Percentiles rank a stretch among this genome's conserved stretches.
phyloP scores from a whole-genome alignment of 2,329 filamentous ascomycete genomes.

The Colletotrichum zoysiae region DNA sequence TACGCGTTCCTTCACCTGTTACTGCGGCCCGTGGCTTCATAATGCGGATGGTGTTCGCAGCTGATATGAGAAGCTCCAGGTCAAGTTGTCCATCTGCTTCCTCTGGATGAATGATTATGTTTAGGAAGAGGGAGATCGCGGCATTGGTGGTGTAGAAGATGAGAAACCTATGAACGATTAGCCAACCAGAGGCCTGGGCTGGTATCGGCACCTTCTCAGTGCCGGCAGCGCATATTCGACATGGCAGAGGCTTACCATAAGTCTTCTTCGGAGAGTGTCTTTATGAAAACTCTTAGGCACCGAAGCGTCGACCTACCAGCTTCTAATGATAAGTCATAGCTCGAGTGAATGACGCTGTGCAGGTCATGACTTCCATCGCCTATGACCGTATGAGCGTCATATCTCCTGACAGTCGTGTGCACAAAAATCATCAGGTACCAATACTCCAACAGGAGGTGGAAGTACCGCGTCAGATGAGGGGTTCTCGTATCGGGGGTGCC shows the following conservation, averaged over 20 bases:
- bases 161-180: constrained; percentile 15
- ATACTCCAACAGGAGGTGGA: constrained; percentile 43
- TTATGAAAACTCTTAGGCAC: constrained; percentile 22
- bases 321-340: constrained; percentile 44
- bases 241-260: constrained; percentile 1
- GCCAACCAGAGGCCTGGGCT: neutral
- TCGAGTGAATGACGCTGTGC: constrained; percentile 45
- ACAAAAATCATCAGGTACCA: constrained; percentile 41
- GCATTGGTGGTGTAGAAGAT: constrained; percentile 38
- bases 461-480: neutral
- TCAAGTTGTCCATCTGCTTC: constrained; percentile 8
- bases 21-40: neutral
- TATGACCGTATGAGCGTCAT: constrained; percentile 28
- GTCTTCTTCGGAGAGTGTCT: neutral
- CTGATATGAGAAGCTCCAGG: constrained; percentile 20
- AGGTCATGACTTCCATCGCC: constrained; percentile 39
- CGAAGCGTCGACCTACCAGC: constrained; percentile 44
- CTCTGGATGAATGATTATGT: constrained; percentile 42
- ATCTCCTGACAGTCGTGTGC: constrained; percentile 43
- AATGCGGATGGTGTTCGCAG: neutral
- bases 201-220: neutral
- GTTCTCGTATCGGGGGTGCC: neutral
- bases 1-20: neutral
- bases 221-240: neutral
- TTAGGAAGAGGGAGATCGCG: constrained; percentile 40